Conservation (phyloP, 768 basidiomycete species). For the Hericium rajendrae region DNA sequence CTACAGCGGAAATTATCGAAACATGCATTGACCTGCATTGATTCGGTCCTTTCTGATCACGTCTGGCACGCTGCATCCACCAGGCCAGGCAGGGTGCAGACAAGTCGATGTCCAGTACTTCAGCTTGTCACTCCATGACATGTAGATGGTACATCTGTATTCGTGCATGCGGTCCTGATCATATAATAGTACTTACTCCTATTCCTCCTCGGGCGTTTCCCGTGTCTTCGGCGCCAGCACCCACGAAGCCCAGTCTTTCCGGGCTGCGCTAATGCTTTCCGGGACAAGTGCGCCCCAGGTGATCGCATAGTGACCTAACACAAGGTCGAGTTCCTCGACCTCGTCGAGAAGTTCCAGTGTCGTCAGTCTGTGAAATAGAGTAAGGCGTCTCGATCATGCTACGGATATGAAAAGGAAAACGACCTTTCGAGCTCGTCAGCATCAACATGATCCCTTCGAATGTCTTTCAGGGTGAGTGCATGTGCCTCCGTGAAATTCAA, state of each 20-base stretch:
- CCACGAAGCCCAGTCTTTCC: background rate
- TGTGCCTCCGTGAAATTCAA: constrained; percentile 44
- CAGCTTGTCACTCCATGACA: too few species aligned
- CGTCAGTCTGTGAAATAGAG: constrained; percentile 44
- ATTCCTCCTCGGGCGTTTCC: background rate
- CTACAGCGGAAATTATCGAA: too few species aligned
- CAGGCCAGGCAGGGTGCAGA: too few species aligned
- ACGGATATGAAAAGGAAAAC: background rate
- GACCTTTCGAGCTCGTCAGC: constrained; percentile 35
- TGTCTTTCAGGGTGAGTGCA: constrained; percentile 61
- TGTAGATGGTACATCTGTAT: too few species aligned
- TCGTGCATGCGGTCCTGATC: too few species aligned
- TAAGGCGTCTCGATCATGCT: background rate
- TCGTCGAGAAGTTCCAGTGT: constrained; percentile 86
- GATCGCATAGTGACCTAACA: constrained; percentile 83
- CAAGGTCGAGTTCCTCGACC: constrained; percentile 87
- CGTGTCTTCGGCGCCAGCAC: background rate
- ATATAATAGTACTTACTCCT: background rate
- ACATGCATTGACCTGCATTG: too few species aligned
- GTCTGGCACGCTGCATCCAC: too few species aligned
- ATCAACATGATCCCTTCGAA: constrained; percentile 43
- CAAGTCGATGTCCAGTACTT: too few species aligned
- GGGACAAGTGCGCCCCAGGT: constrained; percentile 48
- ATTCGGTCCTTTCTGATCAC: too few species aligned
- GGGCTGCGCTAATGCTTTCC: background rate